Evolutionary conservation across 345 rosid genomes (phyloP), one percentile per base, ranked within the genome.

Genomic region (Turnera subulata): DNA sequence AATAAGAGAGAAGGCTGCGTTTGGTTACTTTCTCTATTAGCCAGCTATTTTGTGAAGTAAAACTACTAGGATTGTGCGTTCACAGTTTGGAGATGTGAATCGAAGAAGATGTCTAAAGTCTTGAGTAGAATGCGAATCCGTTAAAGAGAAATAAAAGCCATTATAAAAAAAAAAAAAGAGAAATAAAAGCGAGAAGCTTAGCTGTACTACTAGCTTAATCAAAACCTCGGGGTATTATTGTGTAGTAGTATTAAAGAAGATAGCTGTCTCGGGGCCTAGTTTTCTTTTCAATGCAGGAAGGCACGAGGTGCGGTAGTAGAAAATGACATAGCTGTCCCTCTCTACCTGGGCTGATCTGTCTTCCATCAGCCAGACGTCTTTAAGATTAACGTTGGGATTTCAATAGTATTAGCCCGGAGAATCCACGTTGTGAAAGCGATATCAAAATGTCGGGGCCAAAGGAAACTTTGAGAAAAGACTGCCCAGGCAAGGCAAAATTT

Each of bases 271-370:
- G 14, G 45, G 58, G 46, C 56, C 65, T 32, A 51, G 74, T 61
- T 76, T 78, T 56, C 86, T 75, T 81, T 76, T 73, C 32, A 63
- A 74, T 74, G 76, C 85, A 76, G 84, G 32, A 78, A 78, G 75
- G 82, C 82, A 78, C 65, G 62, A 60, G 73, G 63, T 72, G 70
- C 67, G 9, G 35, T 6, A 25, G 21, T 66, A 59, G 45, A 20
- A 62, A 66, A 54, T 62, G 61, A 46, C 61, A 58, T 20, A 12
- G 25, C 46, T 53, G 68, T 11, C 79, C 79, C 59, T 45, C 79
- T 76, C 59, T 45, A 37, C 5, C 44, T 50, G 32, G 12, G n/a
- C 19, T 35, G 57, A 32, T 42, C 11, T 33, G 53, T 43, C 63
- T 32, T 32, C 14, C 5, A 12, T 22, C 53, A 12, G 1, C n/a